A percentile compares a stretch with the other conserved stretches of the same genome.
These are phyloP conservation scores for Salix viminalis DNA, from an alignment of 345 rosid genomes.

Conservation along the genomic window DNA sequence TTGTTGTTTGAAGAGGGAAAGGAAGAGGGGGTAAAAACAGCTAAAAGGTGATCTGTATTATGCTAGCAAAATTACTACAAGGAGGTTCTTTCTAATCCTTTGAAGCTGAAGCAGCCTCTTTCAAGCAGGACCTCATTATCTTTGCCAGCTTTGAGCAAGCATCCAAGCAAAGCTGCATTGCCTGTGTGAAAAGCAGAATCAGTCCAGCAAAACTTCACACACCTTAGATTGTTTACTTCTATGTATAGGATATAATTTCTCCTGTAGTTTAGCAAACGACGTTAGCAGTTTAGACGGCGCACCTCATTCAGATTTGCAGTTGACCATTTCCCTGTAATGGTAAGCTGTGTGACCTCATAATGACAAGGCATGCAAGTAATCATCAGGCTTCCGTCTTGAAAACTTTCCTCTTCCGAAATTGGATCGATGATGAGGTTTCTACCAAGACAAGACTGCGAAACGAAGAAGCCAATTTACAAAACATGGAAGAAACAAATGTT, in stretches of 20 bases:
- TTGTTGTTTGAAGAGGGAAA: not conserved
- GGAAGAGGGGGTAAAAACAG: not conserved
- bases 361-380: slow-evolving; percentile 88
- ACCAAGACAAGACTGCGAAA: slow-evolving; percentile 64
- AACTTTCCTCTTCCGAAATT: slow-evolving; percentile 73
- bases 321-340: slow-evolving; percentile 82
- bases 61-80: not conserved
- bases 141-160: slow-evolving; percentile 75
- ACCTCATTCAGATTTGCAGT: slow-evolving; percentile 77
- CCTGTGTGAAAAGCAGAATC: slow-evolving; percentile 42
- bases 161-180: slow-evolving; percentile 86
- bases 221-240: not conserved
- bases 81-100: slow-evolving; percentile 30
- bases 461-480: not conserved
- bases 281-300: not conserved
- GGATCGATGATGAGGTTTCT: slow-evolving; percentile 79
- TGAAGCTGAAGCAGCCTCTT: slow-evolving; percentile 56
- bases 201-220: not conserved
- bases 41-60: not conserved
- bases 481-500: not conserved
- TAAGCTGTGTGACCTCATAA: slow-evolving; percentile 80
- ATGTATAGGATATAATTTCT: not conserved
- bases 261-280: not conserved
- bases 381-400: slow-evolving; percentile 81
- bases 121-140: slow-evolving; percentile 79